Conservation (phyloP, 495 filamentous ascomycete genomes). For the Aspergillus biplanus region DNA sequence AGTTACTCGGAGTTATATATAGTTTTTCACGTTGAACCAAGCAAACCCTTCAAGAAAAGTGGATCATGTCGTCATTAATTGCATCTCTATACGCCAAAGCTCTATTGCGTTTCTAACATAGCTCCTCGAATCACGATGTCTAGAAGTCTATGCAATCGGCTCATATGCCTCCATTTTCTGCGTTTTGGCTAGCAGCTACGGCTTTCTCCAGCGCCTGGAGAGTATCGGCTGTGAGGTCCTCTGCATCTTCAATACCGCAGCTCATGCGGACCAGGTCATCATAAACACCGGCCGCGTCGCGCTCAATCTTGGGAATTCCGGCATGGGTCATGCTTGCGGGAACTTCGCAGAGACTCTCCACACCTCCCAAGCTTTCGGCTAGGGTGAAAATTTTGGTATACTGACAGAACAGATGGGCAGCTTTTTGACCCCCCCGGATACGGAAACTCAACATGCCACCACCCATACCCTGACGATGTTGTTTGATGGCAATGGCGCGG, state of each 20-base stretch:
- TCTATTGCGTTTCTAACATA: slow-evolving; percentile 22
- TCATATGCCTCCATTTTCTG: slow-evolving; percentile 32
- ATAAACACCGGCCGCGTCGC: slow-evolving; percentile 91
- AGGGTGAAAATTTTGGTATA: slow-evolving; percentile 87
- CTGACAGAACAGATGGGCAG: slow-evolving; percentile 92
- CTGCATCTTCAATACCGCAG: slow-evolving; percentile 90
- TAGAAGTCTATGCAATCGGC: neutral
- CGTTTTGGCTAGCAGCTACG: slow-evolving; percentile 42
- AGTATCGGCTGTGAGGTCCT: slow-evolving; percentile 84
- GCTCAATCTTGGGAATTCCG: slow-evolving; percentile 86
- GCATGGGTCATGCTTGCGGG: slow-evolving; percentile 95
- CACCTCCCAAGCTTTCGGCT: slow-evolving; percentile 89
- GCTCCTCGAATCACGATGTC: neutral
- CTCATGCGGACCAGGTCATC: slow-evolving; percentile 95
- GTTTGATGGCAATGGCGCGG: slow-evolving; percentile 78
- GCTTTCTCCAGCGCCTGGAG: slow-evolving; percentile 80
- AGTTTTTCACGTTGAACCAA: neutral
- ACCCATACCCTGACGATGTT: slow-evolving; percentile 93
- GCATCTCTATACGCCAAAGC: slow-evolving; percentile 20
- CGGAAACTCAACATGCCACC: slow-evolving; percentile 98
- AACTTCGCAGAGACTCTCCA: slow-evolving; percentile 90
- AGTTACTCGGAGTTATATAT: too few relatives aligned
- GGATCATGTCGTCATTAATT: slow-evolving; percentile 21
- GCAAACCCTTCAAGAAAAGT: neutral
- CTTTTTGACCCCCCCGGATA: slow-evolving; percentile 82